Evolutionary conservation across 768 basidiomycete species (phyloP).

Genomic region (Phaffia tasmanica): DNA sequence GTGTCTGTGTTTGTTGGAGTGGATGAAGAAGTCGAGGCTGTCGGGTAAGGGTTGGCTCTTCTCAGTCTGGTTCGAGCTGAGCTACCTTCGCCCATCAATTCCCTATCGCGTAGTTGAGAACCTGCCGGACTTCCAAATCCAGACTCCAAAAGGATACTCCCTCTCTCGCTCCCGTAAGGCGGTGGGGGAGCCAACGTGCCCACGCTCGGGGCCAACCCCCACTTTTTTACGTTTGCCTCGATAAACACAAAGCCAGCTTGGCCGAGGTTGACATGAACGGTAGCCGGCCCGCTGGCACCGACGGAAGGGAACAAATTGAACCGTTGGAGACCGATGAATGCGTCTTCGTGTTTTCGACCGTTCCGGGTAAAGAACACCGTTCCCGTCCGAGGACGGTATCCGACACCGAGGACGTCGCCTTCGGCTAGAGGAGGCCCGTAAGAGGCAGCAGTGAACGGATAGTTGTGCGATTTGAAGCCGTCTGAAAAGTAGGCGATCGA

Average conservation of each 20-base stretch:
- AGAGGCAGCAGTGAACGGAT: slow-evolving; percentile 74
- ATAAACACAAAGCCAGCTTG: slow-evolving; percentile 98
- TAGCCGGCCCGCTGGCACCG: slow-evolving; percentile 91
- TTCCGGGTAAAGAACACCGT: slow-evolving; percentile 99
- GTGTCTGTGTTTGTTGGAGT: slow-evolving; percentile 5
- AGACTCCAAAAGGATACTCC: slow-evolving; percentile 87
- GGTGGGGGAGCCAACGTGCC: slow-evolving; percentile 96
- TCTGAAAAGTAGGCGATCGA: slow-evolving; percentile 82
- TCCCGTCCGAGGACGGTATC: slow-evolving; percentile 88
- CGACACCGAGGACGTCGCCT: slow-evolving; percentile 90
- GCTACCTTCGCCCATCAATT: not conserved
- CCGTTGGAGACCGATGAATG: slow-evolving; percentile 74
- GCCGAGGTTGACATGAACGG: slow-evolving; percentile 92
- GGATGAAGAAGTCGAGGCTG: not conserved
- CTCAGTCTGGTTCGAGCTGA: slow-evolving; percentile 43
- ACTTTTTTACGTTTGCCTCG: slow-evolving; percentile 99
- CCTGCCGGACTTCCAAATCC: slow-evolving; percentile 46
- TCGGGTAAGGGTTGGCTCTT: slow-evolving; percentile 4
- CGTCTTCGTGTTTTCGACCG: slow-evolving; percentile 92
- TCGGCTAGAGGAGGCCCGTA: slow-evolving; percentile 79
- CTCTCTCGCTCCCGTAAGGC: slow-evolving; percentile 92
- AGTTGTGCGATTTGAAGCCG: slow-evolving; percentile 95
- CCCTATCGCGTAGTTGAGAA: slow-evolving; percentile 6
- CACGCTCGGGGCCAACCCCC: slow-evolving; percentile 94
- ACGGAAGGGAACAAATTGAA: slow-evolving; percentile 96